Base-by-base conservation (phyloP, 257 asterid species). In the Galeopsis tetrahit region DNA sequence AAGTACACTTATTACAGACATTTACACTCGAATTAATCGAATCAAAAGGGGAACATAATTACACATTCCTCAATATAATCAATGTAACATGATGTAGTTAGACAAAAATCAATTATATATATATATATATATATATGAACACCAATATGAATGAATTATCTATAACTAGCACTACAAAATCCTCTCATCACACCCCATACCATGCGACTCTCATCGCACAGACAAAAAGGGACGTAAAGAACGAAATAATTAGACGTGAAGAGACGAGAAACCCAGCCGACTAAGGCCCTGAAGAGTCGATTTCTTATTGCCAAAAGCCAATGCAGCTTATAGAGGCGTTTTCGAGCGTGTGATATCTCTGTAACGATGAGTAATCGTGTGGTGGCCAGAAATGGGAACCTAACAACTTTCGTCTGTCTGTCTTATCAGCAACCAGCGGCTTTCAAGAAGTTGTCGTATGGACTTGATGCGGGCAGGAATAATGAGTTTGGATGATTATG, bases 381-480 rank as follows among this genome's bases (percentile, higher is more conserved):
- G 14, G 40, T 55, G 64, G 64, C 60, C 75, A 49, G 69, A 59
- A 59, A 65, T 35, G 33, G 58, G 68, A 17, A 57, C 48, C 63
- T 7, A 52, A 21, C 0, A 14, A 34, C 10, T 35, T 6, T 3
- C 56, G 13, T 55, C 43, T n/a, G 13, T 55, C 43, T n/a, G 56
- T 61, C 31, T 1, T 57, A 55, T 86, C 78, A 92, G 70, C 99
- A 90, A 71, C 95, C 89, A 4, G 98, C 97, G 33, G 97, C 98
- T 86, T 90, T 90, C 86, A 92, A 73, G 77, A 92, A 92, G 82
- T 87, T 84, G 74, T 92, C 98, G 40, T 79, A 92, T 15, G 98
- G 98, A 75, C 95, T 90, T 35, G 92, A 79, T 33, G 93, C 84
- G 2, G 98, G 98, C 28, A 92, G 81, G 66, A 69, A 69, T 66